Base-by-base conservation (phyloP, 148 eudicot species). In the Oxyria digyna region DNA sequence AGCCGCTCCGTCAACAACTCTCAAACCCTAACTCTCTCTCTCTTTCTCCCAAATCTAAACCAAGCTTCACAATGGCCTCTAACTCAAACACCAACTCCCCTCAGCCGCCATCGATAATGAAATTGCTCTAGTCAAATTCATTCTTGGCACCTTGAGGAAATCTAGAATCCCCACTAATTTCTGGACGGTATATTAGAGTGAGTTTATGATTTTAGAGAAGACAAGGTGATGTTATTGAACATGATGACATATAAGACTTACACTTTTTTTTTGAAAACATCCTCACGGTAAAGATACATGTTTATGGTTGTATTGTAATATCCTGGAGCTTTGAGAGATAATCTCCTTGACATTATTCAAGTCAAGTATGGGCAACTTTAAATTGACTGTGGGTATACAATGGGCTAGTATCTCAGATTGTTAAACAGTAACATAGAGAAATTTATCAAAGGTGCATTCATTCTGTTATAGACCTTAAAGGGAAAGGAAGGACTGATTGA, bases 361-460 rank as follows among this genome's bases (percentile, higher is more conserved):
- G 46, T 85, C 75, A 12, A 74, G 83, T 50, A 92, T 79, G 70
- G 89, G 79, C 72, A 79, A 73, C 26, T 83, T 78, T 63, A 85
- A 42, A 70, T 89, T 82, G 48, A 92, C 68, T 7, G 62, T 42
- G 8, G 96, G 94, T 78, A 85, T 89, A 72, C 83, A 92, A 50
- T 77, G 86, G 17, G 98, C 87, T 33, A 88, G 83, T 69, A 84
- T 82, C 78, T 83, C 84, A 64, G 97, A 96, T 93, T 92, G 86
- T 35, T 23, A 6, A n/a, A 45, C 20, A 6, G 26, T 57, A 24
- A 40, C 17, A 18, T 0, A 40, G n/a, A 67, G 69, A 40, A 21
- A 3, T n/a, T 21, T 67, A 31, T n/a, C n/a, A n/a, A n/a, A n/a
- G n/a, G n/a, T n/a, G n/a, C n/a, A n/a, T n/a, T n/a, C n/a, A n/a